Conservation (phyloP, 1,139 yeast genomes). For the Meyerozyma sp. region DNA sequence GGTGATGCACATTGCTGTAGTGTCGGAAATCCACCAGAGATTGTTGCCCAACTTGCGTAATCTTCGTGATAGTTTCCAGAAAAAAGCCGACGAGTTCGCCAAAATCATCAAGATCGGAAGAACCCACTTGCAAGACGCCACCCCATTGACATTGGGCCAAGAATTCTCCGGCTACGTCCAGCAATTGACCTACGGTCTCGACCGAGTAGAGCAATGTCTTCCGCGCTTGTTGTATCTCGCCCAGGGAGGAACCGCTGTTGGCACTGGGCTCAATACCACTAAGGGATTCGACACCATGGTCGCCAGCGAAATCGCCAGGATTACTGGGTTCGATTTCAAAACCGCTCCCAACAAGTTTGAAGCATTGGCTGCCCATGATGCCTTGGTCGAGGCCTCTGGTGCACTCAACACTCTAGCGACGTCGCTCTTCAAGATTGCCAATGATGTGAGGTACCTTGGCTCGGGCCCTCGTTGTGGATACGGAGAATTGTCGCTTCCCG, state of each 20-base stretch:
- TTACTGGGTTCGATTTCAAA: constrained; percentile 14
- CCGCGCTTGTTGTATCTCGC: constrained; percentile 17
- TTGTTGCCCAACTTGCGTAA: constrained; percentile 15
- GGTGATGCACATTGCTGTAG: constrained; percentile 19
- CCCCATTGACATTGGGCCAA: constrained; percentile 17
- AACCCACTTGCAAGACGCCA: constrained; percentile 19
- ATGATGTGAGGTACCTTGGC: constrained; percentile 18
- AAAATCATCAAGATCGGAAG: constrained; percentile 18
- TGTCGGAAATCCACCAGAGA: constrained; percentile 12
- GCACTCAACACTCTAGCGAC: constrained; percentile 17
- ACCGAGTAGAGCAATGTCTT: constrained; percentile 12
- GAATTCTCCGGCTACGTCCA: constrained; percentile 18
- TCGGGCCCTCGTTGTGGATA: constrained; percentile 19
- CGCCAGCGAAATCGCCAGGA: constrained; percentile 12
- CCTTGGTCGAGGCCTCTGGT: constrained; percentile 17
- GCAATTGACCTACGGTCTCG: constrained; percentile 15
- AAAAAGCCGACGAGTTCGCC: constrained; percentile 13
- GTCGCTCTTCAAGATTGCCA: constrained; percentile 17
- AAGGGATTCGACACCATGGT: constrained; percentile 15
- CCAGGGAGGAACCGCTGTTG: constrained; percentile 19
- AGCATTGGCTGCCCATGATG: constrained; percentile 19
- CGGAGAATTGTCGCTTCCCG: constrained; percentile 17
- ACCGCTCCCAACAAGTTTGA: constrained; percentile 20
- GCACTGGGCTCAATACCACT: constrained; percentile 16
- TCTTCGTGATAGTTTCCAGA: constrained; percentile 13